Conservation (phyloP, 2,329 filamentous ascomycete genomes). For the Onygenales sp. region DNA sequence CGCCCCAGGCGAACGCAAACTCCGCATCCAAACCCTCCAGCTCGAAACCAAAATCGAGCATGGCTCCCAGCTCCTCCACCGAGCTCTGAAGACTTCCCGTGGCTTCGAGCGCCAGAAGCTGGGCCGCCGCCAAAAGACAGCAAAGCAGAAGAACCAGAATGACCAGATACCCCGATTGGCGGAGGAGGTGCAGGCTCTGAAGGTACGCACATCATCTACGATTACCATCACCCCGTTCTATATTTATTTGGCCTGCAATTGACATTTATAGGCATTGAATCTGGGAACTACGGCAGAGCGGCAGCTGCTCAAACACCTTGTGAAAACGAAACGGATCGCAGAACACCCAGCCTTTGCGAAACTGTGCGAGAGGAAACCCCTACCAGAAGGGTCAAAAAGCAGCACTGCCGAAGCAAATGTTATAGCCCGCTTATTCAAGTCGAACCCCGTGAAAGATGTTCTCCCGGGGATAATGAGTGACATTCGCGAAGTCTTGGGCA, state of each 20-base stretch:
- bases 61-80: constrained; percentile 40
- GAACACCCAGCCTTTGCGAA: constrained; percentile 40
- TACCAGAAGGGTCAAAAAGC: constrained; percentile 24
- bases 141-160: constrained; percentile 35
- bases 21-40: constrained; percentile 26
- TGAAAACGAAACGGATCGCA: constrained; percentile 48
- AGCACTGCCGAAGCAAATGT: constrained; percentile 48
- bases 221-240: background rate
- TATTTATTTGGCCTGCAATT: background rate
- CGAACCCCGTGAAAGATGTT: constrained; percentile 47
- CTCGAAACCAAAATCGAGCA: constrained; percentile 41
- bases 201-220: constrained; percentile 29
- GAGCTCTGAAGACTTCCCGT: constrained; percentile 48
- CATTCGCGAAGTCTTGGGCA: constrained; percentile 29
- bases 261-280: constrained; percentile 38
- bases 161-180: constrained; percentile 36
- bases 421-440: constrained; percentile 50
- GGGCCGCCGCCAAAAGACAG: constrained; percentile 48
- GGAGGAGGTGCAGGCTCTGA: constrained; percentile 48
- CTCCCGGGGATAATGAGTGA: constrained; percentile 38
- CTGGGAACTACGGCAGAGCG: constrained; percentile 40
- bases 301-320: constrained; percentile 48
- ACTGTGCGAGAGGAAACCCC: constrained; percentile 27
- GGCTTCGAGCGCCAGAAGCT: constrained; percentile 57
- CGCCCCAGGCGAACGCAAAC: constrained; percentile 16